These are phyloP conservation scores for Podospora australis DNA, from an alignment of 495 filamentous ascomycete species.

Conservation along the genomic window DNA sequence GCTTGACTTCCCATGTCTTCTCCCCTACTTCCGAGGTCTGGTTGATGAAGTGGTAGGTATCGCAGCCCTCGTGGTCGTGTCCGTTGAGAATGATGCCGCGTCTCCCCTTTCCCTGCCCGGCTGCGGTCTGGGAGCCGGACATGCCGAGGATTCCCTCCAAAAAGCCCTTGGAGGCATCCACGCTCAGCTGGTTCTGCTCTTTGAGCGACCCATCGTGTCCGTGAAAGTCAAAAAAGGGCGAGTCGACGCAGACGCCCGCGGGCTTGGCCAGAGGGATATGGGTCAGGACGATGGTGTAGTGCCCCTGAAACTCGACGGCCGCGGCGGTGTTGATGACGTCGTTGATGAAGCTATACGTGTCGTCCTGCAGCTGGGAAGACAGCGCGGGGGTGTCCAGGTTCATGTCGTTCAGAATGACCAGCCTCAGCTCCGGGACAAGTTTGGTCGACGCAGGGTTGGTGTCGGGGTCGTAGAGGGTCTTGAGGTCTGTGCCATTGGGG, in stretches of 20 bases:
- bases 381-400: conserved; percentile 80
- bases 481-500: conserved; percentile 20
- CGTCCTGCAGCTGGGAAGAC: conserved; percentile 55
- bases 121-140: conserved; percentile 49
- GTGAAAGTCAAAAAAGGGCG: conserved; percentile 70
- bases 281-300: conserved; percentile 78
- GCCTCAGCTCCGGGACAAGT: conserved; percentile 57
- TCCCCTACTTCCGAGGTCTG: conserved; percentile 31
- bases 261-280: conserved; percentile 87
- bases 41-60: conserved; percentile 73
- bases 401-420: conserved; percentile 84
- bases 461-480: conserved; percentile 29
- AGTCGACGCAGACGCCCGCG: conserved; percentile 76
- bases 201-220: conserved; percentile 62
- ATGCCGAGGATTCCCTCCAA: conserved; percentile 76
- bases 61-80: conserved; percentile 92
- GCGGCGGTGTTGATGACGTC: conserved; percentile 57
- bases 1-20: conserved; percentile 36
- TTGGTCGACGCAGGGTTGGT: conserved; percentile 33
- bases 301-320: conserved; percentile 57
- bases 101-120: conserved; percentile 53
- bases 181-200: conserved; percentile 87
- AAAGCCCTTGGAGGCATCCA: conserved; percentile 57
- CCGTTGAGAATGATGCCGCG: conserved; percentile 73
- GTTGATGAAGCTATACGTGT: conserved; percentile 74